Evolutionary conservation across 345 rosid genomes (phyloP), one percentile per base, ranked within the genome.

Genomic region (Clausena lansium): DNA sequence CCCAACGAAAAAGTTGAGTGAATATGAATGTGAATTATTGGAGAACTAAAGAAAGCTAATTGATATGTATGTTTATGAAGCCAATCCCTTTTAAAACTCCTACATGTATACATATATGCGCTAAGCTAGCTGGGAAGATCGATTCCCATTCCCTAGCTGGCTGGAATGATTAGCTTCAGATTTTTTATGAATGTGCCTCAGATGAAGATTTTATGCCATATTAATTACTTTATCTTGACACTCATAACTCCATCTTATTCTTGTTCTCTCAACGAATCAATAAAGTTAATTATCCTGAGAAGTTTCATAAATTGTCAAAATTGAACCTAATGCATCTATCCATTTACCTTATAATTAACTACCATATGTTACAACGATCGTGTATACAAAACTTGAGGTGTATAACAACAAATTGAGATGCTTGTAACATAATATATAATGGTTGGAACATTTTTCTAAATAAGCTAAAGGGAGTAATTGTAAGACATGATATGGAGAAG

Each of bases 111-210:
- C 10, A 10, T 33, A 11, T 45, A 13, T 45, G 50, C 50, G 50
- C 50, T 13, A 45, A 45, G 68, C 57, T 64, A 71, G 32, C 39
- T 58, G 79, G 70, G 75, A 54, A 52, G 65, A 71, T 78, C n/a
- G 59, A 28, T 71, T 77, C 64, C 36, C 68, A 11, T 20, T 57
- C 45, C 68, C 58, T 32, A 61, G 20, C 59, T 61, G 74, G 25
- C 61, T 70, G 35, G 59, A 70, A 30, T 47, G n/a, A 50, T 50
- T 41, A 41, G 59, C 9, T 45, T 27, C 38, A 25, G 59, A 50
- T 50, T 25, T 45, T 45, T 3, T 45, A 11, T 45, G 15, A 45
- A 13, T 13, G 50, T 13, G 15, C 3, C 15, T 45, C 17, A 13
- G 50, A 45, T 45, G 50, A 45, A 13, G 17, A 45, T 45, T 70